Base-by-base conservation (phyloP, 1,139 yeast species). In the Candida sp. region DNA sequence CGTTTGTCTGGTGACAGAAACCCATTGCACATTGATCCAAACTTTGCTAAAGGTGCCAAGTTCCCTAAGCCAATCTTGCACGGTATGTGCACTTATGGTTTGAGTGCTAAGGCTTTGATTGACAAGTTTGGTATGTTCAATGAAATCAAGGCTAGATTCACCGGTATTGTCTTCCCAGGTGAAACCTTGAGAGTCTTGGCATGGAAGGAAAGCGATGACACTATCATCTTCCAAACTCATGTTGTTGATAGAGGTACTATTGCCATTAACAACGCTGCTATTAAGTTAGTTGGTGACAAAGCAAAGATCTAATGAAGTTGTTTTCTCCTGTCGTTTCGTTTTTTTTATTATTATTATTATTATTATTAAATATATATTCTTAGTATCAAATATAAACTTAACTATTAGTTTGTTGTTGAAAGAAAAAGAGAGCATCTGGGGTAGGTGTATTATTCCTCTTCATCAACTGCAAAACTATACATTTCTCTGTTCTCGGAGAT, bases 111-210 rank as follows among this genome's bases (percentile, higher is more conserved):
- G 71, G 83, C 83, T 12, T 78, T 94, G 62, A 79, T 81, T 63
- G 97, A 92, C 63, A 80, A 88, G 65, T 94, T 73, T 71, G 98
- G 98, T 52, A 78, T 82, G 44, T 90, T 88, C 71, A 82, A 81
- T 65, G 97, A 92, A 76, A 82, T 92, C 69, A 94, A 94, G 78
- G 96, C 85, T 35, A 85, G 98, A 68, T 94, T 94, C 69, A 83
- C 96, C 33, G 94, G 94, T 63, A 86, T 90, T 64, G 98, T 94
- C 42, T 92, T 84, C 84, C 98, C 98, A n/a, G 99, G 98, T 62
- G 98, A 94, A 73, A 88, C 91, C 32, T 80, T 94, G 68, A 81
- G 80, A 64, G 85, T 94, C 40, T 75, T 75, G 52, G 96, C 96
- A 41, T 94, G 99, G 99, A 90, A 86, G 70, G 78, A 85, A 55